phyloP scores from a whole-genome alignment of 2,329 filamentous ascomycete genomes.

The Catunica adiposa region DNA sequence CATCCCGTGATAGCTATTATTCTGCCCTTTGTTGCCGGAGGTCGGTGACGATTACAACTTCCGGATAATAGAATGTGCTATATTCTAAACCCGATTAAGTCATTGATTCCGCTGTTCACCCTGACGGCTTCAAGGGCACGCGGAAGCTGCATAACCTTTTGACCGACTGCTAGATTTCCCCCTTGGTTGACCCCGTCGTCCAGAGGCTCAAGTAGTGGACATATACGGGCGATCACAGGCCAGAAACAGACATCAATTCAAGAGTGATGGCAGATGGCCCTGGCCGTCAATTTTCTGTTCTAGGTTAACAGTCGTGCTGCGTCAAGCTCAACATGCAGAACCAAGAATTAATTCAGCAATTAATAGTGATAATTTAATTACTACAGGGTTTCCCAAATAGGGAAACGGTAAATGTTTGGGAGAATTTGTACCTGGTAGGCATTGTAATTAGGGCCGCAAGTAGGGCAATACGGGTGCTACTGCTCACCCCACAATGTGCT shows the following conservation, averaged over 20 bases:
- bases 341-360: not conserved
- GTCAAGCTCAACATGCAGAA: not conserved
- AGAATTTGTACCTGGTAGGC: not conserved
- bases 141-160: not conserved
- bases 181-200: not conserved
- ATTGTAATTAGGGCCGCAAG: too few relatives aligned
- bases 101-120: too few relatives aligned
- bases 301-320: slow-evolving; percentile 8
- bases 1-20: too few relatives aligned
- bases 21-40: too few relatives aligned
- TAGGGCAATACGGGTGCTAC: not conserved
- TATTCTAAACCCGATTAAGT: too few relatives aligned
- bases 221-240: not conserved
- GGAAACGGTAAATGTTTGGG: not conserved
- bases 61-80: too few relatives aligned
- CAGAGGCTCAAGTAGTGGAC: too few relatives aligned
- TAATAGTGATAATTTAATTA: not conserved
- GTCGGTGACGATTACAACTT: too few relatives aligned
- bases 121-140: too few relatives aligned
- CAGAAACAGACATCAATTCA: slow-evolving; percentile 6
- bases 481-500: slow-evolving; percentile 1
- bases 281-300: not conserved
- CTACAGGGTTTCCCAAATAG: too few relatives aligned
- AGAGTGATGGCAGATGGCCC: not conserved
- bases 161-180: not conserved